A percentile compares a stretch with the other conserved stretches of the same genome.
Conservation (phyloP, 2,329 filamentous ascomycete species). For the Verticillium isaacii region DNA sequence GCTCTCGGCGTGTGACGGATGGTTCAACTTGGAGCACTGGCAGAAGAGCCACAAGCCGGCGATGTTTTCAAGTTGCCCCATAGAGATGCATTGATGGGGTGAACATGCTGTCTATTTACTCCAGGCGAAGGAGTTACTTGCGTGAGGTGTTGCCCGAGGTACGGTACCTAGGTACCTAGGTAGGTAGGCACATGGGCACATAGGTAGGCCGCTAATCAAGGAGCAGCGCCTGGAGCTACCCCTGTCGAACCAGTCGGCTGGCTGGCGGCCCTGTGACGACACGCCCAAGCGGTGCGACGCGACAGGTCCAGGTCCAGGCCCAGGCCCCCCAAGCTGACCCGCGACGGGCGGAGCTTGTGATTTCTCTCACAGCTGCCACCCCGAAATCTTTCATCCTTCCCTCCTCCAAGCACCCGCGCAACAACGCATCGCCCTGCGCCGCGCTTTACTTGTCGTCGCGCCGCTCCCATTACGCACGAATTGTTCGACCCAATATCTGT, state of each 20-base stretch:
- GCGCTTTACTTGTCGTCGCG: background rate
- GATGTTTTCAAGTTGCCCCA: background rate
- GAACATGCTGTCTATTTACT: background rate
- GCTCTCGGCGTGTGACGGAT: background rate
- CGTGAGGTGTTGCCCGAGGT: too few relatives aligned
- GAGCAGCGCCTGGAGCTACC: background rate
- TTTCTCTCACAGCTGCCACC: background rate
- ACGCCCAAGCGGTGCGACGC: background rate
- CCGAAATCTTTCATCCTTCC: background rate
- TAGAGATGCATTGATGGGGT: too few relatives aligned
- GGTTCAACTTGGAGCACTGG: background rate
- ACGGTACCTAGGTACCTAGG: too few relatives aligned
- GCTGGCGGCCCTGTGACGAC: background rate
- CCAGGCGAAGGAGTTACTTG: too few relatives aligned
- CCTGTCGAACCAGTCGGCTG: background rate
- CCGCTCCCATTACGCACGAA: too few relatives aligned
- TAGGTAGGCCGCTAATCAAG: too few relatives aligned
- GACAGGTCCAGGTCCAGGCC: background rate
- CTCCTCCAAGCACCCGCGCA: background rate
- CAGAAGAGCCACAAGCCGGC: background rate
- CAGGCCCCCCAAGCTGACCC: background rate
- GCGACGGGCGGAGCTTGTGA: background rate
- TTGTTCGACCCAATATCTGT: background rate
- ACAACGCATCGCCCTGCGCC: background rate
- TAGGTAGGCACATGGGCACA: too few relatives aligned